phyloP scores from a whole-genome alignment of 1,139 yeast genomes.

The Magnusiomyces suaveolens region DNA sequence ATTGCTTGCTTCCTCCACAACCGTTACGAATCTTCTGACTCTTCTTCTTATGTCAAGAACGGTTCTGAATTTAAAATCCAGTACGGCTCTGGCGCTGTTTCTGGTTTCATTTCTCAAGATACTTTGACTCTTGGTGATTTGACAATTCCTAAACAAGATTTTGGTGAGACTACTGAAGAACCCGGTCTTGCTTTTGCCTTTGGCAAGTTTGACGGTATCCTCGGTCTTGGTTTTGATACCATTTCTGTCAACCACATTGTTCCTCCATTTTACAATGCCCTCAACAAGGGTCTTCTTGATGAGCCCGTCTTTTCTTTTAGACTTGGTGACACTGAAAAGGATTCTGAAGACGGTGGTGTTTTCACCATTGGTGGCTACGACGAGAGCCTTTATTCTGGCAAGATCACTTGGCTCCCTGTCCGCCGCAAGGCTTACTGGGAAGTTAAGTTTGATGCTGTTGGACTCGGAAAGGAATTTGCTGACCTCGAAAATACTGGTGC shows the following conservation, averaged over 20 bases:
- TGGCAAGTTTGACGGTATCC: conserved; percentile 94
- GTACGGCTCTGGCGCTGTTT: conserved; percentile 88
- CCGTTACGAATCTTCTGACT: conserved; percentile 74
- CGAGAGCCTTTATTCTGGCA: conserved; percentile 60
- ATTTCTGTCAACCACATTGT: conserved; percentile 80
- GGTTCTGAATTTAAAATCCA: conserved; percentile 77
- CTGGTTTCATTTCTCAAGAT: conserved; percentile 86
- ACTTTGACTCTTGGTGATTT: conserved; percentile 72
- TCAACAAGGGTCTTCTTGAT: conserved; percentile 70
- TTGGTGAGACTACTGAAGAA: conserved; percentile 93
- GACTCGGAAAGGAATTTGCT: conserved; percentile 86
- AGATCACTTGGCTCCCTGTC: conserved; percentile 88
- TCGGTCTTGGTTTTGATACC: conserved; percentile 88
- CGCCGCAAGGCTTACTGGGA: conserved; percentile 99
- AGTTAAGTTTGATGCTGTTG: conserved; percentile 81
- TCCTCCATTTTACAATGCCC: conserved; percentile 90
- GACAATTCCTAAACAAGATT: conserved; percentile 75
- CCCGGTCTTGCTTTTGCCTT: conserved; percentile 97
- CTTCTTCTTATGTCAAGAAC: conserved; percentile 73
- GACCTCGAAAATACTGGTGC: conserved; percentile 79
- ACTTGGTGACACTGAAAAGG: conserved; percentile 68
- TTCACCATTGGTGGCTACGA: conserved; percentile 95
- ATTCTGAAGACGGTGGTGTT: conserved; percentile 65
- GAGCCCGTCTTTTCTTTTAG: conserved; percentile 79
- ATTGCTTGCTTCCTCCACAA: conserved; percentile 90